Evolutionary conservation across 1,284 basidiomycete genomes (phyloP).

Genomic region (Ceratobasidium theobromae): DNA sequence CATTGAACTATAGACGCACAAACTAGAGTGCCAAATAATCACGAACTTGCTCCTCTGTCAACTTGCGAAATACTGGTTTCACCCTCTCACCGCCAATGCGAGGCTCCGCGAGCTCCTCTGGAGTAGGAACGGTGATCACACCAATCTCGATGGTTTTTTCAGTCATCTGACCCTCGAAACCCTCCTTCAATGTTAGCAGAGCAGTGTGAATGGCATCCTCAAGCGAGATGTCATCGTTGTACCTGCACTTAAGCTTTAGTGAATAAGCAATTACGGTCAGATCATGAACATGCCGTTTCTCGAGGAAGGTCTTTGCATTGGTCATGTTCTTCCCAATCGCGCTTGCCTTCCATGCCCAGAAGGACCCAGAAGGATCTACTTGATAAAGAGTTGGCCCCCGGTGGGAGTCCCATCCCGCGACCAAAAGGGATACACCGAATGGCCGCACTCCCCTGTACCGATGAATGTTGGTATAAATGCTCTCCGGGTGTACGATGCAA

Average conservation of each 20-base stretch:
- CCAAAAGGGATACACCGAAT: constrained; percentile 94
- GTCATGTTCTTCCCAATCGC: constrained; percentile 99
- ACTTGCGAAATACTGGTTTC: constrained; percentile 87
- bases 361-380: constrained; percentile 97
- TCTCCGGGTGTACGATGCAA: not conserved
- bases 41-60: constrained; percentile 90
- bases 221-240: constrained; percentile 98
- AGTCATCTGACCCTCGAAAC: constrained; percentile 99
- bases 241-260: constrained; percentile 54
- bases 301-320: constrained; percentile 98
- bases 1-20: not conserved
- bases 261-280: not conserved
- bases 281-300: constrained; percentile 75
- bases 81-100: constrained; percentile 63
- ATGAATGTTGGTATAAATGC: not conserved
- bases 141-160: constrained; percentile 99
- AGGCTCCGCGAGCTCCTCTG: constrained; percentile 58
- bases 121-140: constrained; percentile 84
- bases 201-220: constrained; percentile 99
- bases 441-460: constrained; percentile 87
- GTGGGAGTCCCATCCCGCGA: constrained; percentile 93
- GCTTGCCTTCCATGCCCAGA: constrained; percentile 99
- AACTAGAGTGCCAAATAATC: constrained; percentile 83
- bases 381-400: constrained; percentile 95
- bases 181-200: constrained; percentile 97